Evolutionary conservation across 805 yeast species (phyloP), one percentile per base, ranked within the genome.

Genomic region (Metschnikowia corniflorae): DNA sequence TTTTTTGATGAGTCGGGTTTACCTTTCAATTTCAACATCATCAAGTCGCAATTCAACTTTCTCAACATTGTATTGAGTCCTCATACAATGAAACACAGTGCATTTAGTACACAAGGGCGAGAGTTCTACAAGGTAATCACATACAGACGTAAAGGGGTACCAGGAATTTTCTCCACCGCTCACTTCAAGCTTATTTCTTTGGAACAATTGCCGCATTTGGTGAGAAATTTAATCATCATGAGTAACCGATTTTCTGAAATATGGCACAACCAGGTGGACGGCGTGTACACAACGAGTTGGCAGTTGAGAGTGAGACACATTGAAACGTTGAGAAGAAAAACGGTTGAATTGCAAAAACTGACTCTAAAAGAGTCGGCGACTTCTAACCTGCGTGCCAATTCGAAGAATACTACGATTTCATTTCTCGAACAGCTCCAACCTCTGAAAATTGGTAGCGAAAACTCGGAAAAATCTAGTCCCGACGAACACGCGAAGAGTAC

Each of bases 1-100:
- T 87, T 73, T 55, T 88, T 80, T 64, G 86, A 87, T 51, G 95
- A 87, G 49, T 77, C 87, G 2, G 71, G 68, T 5, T 57, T 60
- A 5, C 75, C 78, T 3, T 85, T 84, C 60, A 77, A 81, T 42
- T 82, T 85, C 63, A 82, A 82, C 49, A 58, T 77, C 28, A 76
- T 86, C 43, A 73, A 75, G 55, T 76, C 87, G 9, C 95, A 87
- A 60, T 87, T 87, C 69, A 86, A 82, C 48, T 86, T 86, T 56
- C 68, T 88, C 55, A 84, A 82, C 47, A 77, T 87, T 43, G 94
- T 86, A 24, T 77, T 87, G 18, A 70, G 80, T 5, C 95, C 95
- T 0, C 78, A 74, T 35, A 50, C 73, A 4, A 26, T 23, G 33
- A 30, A 39, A 15, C 14, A 17, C 16, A 18, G 19, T 13, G 27